Evolutionary conservation across 164 flowering plant genomes (phyloP).

Genomic region (Macadamia tetraphylla): DNA sequence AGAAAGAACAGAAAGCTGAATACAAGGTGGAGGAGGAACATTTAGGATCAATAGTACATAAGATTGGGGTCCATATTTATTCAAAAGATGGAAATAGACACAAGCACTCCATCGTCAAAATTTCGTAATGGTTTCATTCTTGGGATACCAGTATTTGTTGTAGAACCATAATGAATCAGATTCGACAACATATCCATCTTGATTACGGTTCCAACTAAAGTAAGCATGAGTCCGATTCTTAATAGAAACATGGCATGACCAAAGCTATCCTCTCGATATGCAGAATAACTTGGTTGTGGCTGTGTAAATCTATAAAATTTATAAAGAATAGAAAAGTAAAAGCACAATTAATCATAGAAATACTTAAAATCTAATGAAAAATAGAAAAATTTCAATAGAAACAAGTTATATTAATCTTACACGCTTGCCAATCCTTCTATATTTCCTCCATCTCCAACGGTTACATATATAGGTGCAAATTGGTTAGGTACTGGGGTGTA

Average conservation of each 20-base stretch:
- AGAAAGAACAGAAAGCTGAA: too few species aligned
- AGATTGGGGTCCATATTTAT: too few species aligned
- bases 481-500: conserved; percentile 54
- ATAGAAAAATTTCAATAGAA: too few species aligned
- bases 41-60: too few species aligned
- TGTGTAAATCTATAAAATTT: conserved; percentile 48
- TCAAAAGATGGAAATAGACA: too few species aligned
- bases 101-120: too few species aligned
- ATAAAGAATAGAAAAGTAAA: not conserved
- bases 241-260: conserved; percentile 70
- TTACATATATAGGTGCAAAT: conserved; percentile 84
- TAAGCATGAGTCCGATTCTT: conserved; percentile 81
- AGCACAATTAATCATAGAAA: not conserved
- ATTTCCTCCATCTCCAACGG: conserved; percentile 95
- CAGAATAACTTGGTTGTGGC: conserved; percentile 85
- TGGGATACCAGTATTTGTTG: conserved; percentile 48
- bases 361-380: too few species aligned
- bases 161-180: conserved; percentile 65
- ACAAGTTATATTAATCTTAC: conserved; percentile 34
- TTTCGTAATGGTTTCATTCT: conserved; percentile 5
- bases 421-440: conserved; percentile 68
- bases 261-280: conserved; percentile 78
- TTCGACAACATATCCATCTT: conserved; percentile 56
- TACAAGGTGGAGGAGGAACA: too few species aligned
- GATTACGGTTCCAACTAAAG: conserved; percentile 72